Base-by-base conservation (phyloP, 148 eudicot genomes). In the Gaultheria prostrata region DNA sequence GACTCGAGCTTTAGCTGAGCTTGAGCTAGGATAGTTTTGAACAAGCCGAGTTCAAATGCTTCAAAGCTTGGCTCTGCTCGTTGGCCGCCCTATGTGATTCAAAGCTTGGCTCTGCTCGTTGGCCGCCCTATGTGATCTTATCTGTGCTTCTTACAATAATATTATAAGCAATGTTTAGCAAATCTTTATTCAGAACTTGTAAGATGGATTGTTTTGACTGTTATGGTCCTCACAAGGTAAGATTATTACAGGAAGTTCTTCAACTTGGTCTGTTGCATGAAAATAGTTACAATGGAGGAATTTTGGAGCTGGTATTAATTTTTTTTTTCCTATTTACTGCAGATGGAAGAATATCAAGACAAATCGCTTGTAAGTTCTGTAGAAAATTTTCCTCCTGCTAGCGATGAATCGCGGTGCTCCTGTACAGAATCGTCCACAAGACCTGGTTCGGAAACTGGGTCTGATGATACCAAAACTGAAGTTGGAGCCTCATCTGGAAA, bases 341-440 rank as follows among this genome's bases (percentile, higher is more conserved):
- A 89, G 90, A 39, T 76, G 43, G 88, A 84, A 72, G 88, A 81
- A 54, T 69, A 49, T 79, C 87, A 85, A 33, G 76, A 81, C 46
- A 73, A 56, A 65, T 75, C 84, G n/a, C 85, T 86, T 2, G 20
- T 69, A 17, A 82, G 61, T 59, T 86, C 79, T 26, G 78, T 79
- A 17, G 78, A 83, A 77, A 81, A 85, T 84, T 57, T 80, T 32
- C 43, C 86, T 83, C 86, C 80, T 32, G 76, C 74, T 70, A 61
- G 69, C 45, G 80, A 78, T 76, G 85, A 65, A 83, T 79, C 85
- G 10, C 82, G 21, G 18, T 51, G 78, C 67, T 86, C 86, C 59
- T 32, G 33, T 50, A 21, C 79, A 33, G 86, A 74, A 82, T 83
- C 87, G 53, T 86, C 88, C 51, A 13, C 82, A 50, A 21, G 71